Percentiles rank a stretch among this genome's conserved stretches.
Evolutionary conservation across 768 basidiomycete species (phyloP).

Genomic region (Lentinula aciculospora): DNA sequence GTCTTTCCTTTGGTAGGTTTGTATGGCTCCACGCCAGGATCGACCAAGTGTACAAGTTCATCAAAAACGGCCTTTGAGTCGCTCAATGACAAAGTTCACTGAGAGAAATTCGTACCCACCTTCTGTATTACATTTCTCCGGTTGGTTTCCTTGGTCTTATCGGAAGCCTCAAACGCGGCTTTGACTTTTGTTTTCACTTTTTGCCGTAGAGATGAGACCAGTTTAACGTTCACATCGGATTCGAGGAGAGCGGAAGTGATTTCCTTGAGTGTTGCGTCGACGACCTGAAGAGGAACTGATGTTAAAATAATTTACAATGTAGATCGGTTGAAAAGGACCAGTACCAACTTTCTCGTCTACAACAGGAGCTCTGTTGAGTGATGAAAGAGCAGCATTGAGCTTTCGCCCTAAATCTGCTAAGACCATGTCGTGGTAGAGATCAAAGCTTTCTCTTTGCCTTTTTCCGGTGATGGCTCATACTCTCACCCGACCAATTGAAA

Average conservation of each 20-base stretch:
- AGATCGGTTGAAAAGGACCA: not conserved
- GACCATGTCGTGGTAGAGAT: constrained; percentile 61
- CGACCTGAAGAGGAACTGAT: constrained; percentile 48
- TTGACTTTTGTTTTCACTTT: constrained; percentile 92
- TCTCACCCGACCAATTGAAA: not conserved
- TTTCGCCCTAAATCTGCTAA: constrained; percentile 91
- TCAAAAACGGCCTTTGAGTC: constrained; percentile 82
- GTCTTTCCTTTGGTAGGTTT: constrained; percentile 93
- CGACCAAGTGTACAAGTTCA: constrained; percentile 91
- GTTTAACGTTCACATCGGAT: constrained; percentile 97
- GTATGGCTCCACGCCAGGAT: constrained; percentile 92
- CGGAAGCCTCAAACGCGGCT: constrained; percentile 63
- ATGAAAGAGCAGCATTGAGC: constrained; percentile 89
- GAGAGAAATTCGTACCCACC: constrained; percentile 34
- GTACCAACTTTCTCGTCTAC: constrained; percentile 83
- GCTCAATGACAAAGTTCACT: not conserved
- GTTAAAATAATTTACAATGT: constrained; percentile 1
- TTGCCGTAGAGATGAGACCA: constrained; percentile 80
- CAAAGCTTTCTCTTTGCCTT: not conserved
- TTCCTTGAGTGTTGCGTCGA: constrained; percentile 92
- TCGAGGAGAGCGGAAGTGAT: constrained; percentile 92
- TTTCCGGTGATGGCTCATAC: not conserved
- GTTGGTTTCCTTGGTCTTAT: constrained; percentile 75
- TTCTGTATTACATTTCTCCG: constrained; percentile 90
- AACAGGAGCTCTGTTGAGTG: constrained; percentile 78